Conservation (phyloP, 768 basidiomycete genomes). For the Boletellus ananas region DNA sequence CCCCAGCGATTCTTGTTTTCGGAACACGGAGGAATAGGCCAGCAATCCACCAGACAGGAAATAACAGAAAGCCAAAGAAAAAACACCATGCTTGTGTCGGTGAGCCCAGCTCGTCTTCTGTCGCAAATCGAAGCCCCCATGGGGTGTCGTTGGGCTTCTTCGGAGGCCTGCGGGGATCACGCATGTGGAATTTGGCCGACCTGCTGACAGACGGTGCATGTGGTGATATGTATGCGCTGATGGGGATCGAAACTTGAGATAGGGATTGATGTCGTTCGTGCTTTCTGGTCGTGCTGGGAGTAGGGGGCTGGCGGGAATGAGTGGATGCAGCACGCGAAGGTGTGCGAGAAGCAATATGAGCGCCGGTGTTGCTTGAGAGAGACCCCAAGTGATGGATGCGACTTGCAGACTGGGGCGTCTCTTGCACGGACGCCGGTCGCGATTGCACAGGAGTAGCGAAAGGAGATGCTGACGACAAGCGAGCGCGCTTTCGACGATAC, state of each 20-base stretch:
- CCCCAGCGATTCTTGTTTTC: slow-evolving; percentile 58
- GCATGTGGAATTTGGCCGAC: slow-evolving; percentile 70
- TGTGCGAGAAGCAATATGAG: slow-evolving; percentile 28
- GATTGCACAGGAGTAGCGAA: slow-evolving; percentile 31
- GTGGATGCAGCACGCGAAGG: slow-evolving; percentile 37
- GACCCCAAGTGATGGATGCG: slow-evolving; percentile 25
- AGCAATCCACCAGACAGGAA: slow-evolving; percentile 66
- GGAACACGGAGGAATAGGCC: slow-evolving; percentile 51
- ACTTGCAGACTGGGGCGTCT: slow-evolving; percentile 18
- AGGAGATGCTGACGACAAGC: slow-evolving; percentile 44
- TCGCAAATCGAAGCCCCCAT: slow-evolving; percentile 57
- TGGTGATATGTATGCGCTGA: slow-evolving; percentile 73
- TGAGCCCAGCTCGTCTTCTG: slow-evolving; percentile 47
- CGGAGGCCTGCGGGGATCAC: slow-evolving; percentile 68
- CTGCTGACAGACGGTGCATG: slow-evolving; percentile 68
- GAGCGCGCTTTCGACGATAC: slow-evolving; percentile 67
- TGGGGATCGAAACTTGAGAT: slow-evolving; percentile 72
- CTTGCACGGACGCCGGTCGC: slow-evolving; percentile 28
- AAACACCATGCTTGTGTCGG: slow-evolving; percentile 75
- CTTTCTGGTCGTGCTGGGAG: slow-evolving; percentile 26
- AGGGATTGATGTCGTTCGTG: slow-evolving; percentile 46
- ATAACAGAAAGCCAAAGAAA: slow-evolving; percentile 63
- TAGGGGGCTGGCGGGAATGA: slow-evolving; percentile 30
- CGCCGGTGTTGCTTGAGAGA: slow-evolving; percentile 35
- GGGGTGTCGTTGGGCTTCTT: slow-evolving; percentile 51